Evolutionary conservation across 2,329 filamentous ascomycete species (phyloP), one percentile per base, ranked within the genome.

Genomic region (Aspergillus brunneoviolaceus): DNA sequence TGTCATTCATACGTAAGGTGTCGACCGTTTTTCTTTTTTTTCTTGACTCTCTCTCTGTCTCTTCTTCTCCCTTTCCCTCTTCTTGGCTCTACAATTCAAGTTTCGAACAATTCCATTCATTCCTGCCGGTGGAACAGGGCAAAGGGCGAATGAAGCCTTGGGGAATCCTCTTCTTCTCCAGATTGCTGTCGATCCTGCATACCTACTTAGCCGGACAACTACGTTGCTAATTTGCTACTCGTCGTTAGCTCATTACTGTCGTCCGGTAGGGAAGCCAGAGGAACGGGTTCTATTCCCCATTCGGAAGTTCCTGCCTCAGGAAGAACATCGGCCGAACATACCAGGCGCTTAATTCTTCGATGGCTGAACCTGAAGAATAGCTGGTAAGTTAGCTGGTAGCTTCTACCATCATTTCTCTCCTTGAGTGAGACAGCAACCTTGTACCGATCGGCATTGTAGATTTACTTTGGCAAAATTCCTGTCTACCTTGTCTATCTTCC

Each of bases 1-100:
- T 60, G 52, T 60, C 53, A 60, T 60, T 49, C 49, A 49, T 60
- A 56, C 25, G 55, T 51, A 51, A 57, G 33, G 48, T 47, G 51
- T 21, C 54, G 21, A 29, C 55, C n/a, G 35, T 33, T 45, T n/a
- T 21, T 19, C 19, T 21, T 45, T 19, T 45, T 16, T 2, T 1
- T 35, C 14, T 35, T 35, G 11, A 23, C 23, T 23, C 23, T 23
- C 14, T 16, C 33, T 35, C 14, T 35, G 5, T 35, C 33, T 16
- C 33, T 35, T 35, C 33, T 12, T 16, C 11, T 35, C 33, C 14
- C 33, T 16, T 35, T 45, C 39, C 14, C 5, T 45, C 39, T n/a
- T 45, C 39, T 45, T 19, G 39, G 39, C 39, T 6, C 39, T 45
- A 19, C 39, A 45, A 45, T 39, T 39, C 10, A 12, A 45, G 33